phyloP scores from a whole-genome alignment of 148 eudicot species.

The Silene conica region DNA sequence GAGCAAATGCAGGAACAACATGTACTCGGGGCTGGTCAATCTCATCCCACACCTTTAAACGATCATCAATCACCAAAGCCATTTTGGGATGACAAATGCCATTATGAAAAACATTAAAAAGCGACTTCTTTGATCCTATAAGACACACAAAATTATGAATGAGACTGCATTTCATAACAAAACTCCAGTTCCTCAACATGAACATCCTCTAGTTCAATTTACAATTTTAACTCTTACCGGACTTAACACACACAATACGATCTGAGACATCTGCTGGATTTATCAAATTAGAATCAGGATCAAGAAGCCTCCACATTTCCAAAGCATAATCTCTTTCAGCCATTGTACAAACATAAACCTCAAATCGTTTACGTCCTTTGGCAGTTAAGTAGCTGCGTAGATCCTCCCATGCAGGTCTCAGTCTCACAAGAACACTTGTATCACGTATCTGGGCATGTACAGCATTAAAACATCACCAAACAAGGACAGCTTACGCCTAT shows the following conservation, averaged over 20 bases:
- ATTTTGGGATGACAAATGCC: conserved; percentile 92
- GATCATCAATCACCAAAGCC: conserved; percentile 98
- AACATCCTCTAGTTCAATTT: neutral
- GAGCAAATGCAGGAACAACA: conserved; percentile 99
- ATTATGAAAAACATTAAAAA: conserved; percentile 82
- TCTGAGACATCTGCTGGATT: conserved; percentile 57
- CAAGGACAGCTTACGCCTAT: neutral
- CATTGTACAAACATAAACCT: conserved; percentile 98
- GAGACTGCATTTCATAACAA: neutral
- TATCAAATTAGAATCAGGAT: conserved; percentile 92
- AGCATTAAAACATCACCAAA: conserved; percentile 7
- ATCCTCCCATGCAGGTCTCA: conserved; percentile 99
- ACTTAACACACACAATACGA: conserved; percentile 90
- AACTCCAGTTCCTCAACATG: neutral
- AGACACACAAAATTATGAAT: neutral
- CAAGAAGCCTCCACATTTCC: conserved; percentile 99
- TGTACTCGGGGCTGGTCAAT: conserved; percentile 96
- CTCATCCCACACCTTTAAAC: conserved; percentile 96
- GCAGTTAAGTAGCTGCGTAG: conserved; percentile 92
- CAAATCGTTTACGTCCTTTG: conserved; percentile 97
- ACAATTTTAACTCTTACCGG: conserved; percentile 50
- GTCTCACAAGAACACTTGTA: conserved; percentile 97
- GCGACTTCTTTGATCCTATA: conserved; percentile 78
- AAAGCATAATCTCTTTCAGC: conserved; percentile 99
- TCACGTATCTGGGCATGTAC: conserved; percentile 68